phyloP scores from a whole-genome alignment of 371 early-diverging fungal species.

The Syncephalastrum monosporum region DNA sequence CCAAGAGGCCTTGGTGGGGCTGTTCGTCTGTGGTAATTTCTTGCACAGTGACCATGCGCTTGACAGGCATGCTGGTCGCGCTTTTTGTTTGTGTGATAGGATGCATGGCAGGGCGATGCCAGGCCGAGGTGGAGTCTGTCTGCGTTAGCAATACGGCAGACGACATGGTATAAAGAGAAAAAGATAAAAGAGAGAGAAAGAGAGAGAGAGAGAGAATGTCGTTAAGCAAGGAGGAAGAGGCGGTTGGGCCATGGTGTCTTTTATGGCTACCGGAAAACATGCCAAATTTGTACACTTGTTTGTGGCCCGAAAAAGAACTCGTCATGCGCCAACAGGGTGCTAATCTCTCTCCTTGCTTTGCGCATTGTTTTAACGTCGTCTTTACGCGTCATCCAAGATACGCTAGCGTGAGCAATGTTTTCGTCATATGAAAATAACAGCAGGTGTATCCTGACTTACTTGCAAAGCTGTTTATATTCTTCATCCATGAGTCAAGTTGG shows the following conservation, averaged over 20 bases:
- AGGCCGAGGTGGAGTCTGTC: no score
- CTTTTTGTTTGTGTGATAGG: not conserved
- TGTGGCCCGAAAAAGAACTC: slow-evolving; percentile 10
- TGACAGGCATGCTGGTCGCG: not conserved
- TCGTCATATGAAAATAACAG: no score
- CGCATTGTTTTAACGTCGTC: no score
- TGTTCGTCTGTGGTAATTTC: slow-evolving; percentile 6
- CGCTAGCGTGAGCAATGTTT: no score
- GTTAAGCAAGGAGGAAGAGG: not conserved
- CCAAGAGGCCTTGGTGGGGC: slow-evolving; percentile 14
- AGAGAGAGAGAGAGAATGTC: slow-evolving; percentile 5
- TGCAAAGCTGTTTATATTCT: no score
- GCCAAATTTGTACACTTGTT: slow-evolving; percentile 20
- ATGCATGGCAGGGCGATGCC: no score
- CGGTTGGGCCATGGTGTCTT: not conserved
- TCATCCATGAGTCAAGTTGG: no score
- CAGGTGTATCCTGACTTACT: no score
- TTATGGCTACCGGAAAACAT: slow-evolving; percentile 1
- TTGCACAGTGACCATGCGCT: slow-evolving; percentile 19
- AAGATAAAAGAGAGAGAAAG: not conserved
- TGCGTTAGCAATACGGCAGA: not conserved
- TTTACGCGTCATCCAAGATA: no score
- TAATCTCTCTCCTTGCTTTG: no score
- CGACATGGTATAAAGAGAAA: slow-evolving; percentile 4
- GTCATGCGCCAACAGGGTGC: no score